A percentile compares a stretch with the other conserved stretches of the same genome.
Evolutionary conservation across 2,329 filamentous ascomycete species (phyloP).

Genomic region (Monilinia vaccinii-corymbosi): DNA sequence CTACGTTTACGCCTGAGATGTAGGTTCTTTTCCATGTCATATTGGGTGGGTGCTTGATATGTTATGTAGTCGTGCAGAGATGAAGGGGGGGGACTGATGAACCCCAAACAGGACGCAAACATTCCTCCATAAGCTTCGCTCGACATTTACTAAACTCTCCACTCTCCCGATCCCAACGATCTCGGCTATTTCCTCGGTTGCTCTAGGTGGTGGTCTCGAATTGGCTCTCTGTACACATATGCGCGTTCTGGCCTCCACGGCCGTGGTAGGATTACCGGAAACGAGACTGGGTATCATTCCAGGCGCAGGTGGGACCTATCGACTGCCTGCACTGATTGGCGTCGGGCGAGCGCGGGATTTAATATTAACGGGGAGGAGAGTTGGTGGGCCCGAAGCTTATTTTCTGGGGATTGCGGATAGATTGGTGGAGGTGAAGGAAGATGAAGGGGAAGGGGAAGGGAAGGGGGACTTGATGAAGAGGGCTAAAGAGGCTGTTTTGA

Average conservation of each 20-base stretch:
- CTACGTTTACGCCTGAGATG: slow-evolving; percentile 69
- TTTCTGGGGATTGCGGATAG: slow-evolving; percentile 84
- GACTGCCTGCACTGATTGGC: slow-evolving; percentile 75
- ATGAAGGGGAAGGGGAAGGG: slow-evolving; percentile 33
- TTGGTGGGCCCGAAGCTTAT: slow-evolving; percentile 77
- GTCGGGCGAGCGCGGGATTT: slow-evolving; percentile 75
- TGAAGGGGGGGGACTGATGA: background rate
- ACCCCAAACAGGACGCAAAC: slow-evolving; percentile 52
- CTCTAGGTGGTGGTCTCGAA: slow-evolving; percentile 89
- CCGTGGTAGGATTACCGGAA: slow-evolving; percentile 76
- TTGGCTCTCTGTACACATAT: slow-evolving; percentile 83
- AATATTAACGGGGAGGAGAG: slow-evolving; percentile 80
- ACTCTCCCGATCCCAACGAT: slow-evolving; percentile 82
- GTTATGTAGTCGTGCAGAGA: too few species aligned
- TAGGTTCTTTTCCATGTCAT: slow-evolving; percentile 30
- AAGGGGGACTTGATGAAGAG: slow-evolving; percentile 40
- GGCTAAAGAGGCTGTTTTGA: slow-evolving; percentile 60
- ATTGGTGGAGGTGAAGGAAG: slow-evolving; percentile 62
- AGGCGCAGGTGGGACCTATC: slow-evolving; percentile 85
- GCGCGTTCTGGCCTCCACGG: slow-evolving; percentile 74
- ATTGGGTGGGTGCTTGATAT: too few species aligned
- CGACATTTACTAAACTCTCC: slow-evolving; percentile 65
- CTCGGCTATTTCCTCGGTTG: slow-evolving; percentile 73
- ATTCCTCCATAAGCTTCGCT: slow-evolving; percentile 70
- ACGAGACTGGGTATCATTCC: slow-evolving; percentile 91